A percentile compares a stretch with the other conserved stretches of the same genome.
Evolutionary conservation across 1,284 basidiomycete genomes (phyloP).

Genomic region (Malassezia pachydermatis): DNA sequence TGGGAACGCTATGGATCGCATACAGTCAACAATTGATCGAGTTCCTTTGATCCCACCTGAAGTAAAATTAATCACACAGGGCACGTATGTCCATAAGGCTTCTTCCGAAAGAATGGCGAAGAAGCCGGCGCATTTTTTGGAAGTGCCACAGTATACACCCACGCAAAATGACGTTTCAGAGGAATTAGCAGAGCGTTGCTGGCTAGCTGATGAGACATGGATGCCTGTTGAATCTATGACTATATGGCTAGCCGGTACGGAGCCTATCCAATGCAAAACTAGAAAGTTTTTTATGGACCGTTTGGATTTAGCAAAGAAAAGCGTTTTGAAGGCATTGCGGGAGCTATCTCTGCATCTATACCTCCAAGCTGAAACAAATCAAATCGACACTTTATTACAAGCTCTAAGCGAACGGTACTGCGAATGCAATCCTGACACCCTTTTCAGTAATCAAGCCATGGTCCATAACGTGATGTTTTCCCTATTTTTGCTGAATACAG

Average conservation of each 20-base stretch:
- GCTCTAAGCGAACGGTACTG: constrained; percentile 80
- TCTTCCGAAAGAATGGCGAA: too few relatives aligned
- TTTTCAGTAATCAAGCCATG: constrained; percentile 72
- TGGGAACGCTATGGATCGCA: too few relatives aligned
- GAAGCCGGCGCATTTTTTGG: too few relatives aligned
- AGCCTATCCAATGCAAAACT: constrained; percentile 45
- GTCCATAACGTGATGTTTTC: constrained; percentile 90
- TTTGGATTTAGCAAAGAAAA: constrained; percentile 73
- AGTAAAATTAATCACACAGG: too few relatives aligned
- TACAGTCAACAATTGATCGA: too few relatives aligned
- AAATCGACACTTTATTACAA: constrained; percentile 88
- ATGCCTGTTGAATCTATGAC: neutral
- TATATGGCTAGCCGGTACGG: neutral
- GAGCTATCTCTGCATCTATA: constrained; percentile 80
- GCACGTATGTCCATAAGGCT: too few relatives aligned
- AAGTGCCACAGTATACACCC: too few relatives aligned
- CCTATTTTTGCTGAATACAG: constrained; percentile 85
- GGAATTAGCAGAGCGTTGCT: neutral
- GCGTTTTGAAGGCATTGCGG: constrained; percentile 81
- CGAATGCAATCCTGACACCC: constrained; percentile 70
- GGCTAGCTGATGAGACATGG: neutral
- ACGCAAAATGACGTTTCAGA: too few relatives aligned
- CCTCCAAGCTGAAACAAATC: constrained; percentile 91
- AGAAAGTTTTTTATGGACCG: constrained; percentile 71
- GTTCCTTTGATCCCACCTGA: too few relatives aligned